Base-by-base conservation (phyloP, 805 yeast genomes). In the Candida awuae region DNA sequence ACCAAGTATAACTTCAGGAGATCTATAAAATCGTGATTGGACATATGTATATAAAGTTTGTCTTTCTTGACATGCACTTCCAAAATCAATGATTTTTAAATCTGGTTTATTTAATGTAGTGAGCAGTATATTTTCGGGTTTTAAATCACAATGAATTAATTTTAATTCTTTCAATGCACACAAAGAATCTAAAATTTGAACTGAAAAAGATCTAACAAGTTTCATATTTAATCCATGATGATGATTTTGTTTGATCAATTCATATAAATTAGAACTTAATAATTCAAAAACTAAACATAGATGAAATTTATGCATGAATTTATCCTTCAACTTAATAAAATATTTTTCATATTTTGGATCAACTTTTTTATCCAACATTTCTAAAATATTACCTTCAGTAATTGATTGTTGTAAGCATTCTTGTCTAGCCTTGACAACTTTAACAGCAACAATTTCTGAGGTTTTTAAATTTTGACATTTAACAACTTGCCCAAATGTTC, bases 401-500 rank as follows among this genome's bases (percentile, higher is more conserved):
- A 90, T 69, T 33, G 94, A 82, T 61, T 94, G 98, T 55, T 85
- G 87, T 58, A 87, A 68, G 54, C 82, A 88, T 8, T 94, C 95
- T 5, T 95, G 85, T 55, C 83, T 83, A 26, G 95, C 82, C 58
- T 90, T 92, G 42, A 92, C 84, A 32, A 92, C 94, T 61, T 92
- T 92, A 27, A 92, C 94, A 1, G 98, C 98, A 19, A 88, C 84
- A 16, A 90, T 75, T 45, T 85, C 90, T 55, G 86, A 92, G 33
- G 87, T 84, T 34, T 59, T 62, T 45, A 67, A 47, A 50, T 78
- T 74, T 57, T 85, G 95, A 62, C 97, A 90, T 62, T 90, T 92
- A 30, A 88, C 94, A 34, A 92, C 99, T 63, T 92, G 97, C 8
- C 98, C 98, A 68, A 92, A 92, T 1, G 98, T 88, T 3, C 99